Evolutionary conservation across 2,329 filamentous ascomycete genomes (phyloP).

Genomic region (Phoma sp.): DNA sequence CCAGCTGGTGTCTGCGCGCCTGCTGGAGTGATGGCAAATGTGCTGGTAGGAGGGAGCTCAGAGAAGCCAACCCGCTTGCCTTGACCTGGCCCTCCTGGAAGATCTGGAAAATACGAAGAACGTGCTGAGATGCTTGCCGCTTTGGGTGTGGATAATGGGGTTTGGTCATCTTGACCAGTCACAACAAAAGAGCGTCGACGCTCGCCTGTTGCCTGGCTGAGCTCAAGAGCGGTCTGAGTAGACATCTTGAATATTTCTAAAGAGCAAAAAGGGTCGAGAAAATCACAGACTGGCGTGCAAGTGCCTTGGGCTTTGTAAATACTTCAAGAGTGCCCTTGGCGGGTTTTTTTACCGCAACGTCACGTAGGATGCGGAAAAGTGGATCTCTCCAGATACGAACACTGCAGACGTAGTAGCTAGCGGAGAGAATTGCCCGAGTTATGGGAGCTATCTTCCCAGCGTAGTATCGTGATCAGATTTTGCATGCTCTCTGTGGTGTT

Average conservation of each 20-base stretch:
- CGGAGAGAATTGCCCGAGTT: constrained; percentile 10
- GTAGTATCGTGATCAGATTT: constrained; percentile 3
- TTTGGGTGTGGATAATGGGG: constrained; percentile 12
- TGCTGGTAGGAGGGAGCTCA: constrained; percentile 3
- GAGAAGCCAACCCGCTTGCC: constrained; percentile 10
- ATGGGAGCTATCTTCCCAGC: neutral
- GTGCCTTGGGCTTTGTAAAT: neutral
- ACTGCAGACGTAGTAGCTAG: constrained; percentile 6
- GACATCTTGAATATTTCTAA: constrained; percentile 1
- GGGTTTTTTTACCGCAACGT: constrained; percentile 7
- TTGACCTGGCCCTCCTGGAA: neutral
- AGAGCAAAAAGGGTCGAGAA: no score
- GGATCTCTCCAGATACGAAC: constrained; percentile 11
- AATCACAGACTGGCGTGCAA: neutral
- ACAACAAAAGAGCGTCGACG: constrained; percentile 12
- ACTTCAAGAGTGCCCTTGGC: neutral
- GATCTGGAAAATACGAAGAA: constrained; percentile 15
- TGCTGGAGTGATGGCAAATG: constrained; percentile 4
- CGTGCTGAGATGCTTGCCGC: constrained; percentile 16
- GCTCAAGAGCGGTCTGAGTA: constrained; percentile 9
- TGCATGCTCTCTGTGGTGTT: neutral
- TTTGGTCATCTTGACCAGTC: neutral
- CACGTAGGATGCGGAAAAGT: constrained; percentile 7
- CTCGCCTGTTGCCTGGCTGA: neutral
- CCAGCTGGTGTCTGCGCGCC: constrained; percentile 14